Base-by-base conservation (phyloP, 164 flowering plant genomes). In the Dillenia suffruticosa region DNA sequence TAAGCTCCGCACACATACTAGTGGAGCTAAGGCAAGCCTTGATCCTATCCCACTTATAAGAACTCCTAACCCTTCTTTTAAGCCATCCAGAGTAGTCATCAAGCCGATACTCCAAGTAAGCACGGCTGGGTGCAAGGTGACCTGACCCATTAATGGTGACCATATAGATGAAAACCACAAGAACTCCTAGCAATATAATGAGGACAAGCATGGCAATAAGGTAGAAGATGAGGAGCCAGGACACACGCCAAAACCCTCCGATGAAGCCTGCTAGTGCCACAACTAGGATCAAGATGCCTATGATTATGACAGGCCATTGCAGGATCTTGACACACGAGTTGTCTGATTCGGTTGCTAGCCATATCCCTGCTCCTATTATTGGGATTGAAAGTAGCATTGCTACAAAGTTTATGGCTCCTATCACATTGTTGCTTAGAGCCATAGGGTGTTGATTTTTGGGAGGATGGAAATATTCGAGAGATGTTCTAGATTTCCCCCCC, bases 271-370 rank as follows among this genome's bases (percentile, higher is more conserved):
- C 84, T 0, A 90, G 44, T 0, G 84, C 94, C 12, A 79, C 90
- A 0, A 83, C 63, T 50, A 93, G 69, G 62, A 88, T 70, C 64
- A 90, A 58, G 9, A 89, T 65, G 19, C 97, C 98, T 9, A 89
- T 24, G 32, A 91, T 81, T 16, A 94, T 86, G 26, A 94, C 88
- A 0, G 98, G 98, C 98, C 97, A 91, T 73, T 89, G 97, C 5
- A 94, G 73, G 54, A 89, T 71, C 70, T 83, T 79, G 11, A 94
- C 84, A 46, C 98, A 94, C 2, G 97, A 74, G 64, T 89, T 88
- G 69, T 84, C 98, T 0, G 92, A 72, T 51, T 83, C 72, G 1
- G 74, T 84, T 10, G 89, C 62, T 0, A 94, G 91, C 96, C 93
- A 87, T 46, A 94, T 86, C 17, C 98, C 97, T 1, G 93, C 72